Evolutionary conservation across 805 yeast species (phyloP).

Genomic region (Naumovozyma baii): DNA sequence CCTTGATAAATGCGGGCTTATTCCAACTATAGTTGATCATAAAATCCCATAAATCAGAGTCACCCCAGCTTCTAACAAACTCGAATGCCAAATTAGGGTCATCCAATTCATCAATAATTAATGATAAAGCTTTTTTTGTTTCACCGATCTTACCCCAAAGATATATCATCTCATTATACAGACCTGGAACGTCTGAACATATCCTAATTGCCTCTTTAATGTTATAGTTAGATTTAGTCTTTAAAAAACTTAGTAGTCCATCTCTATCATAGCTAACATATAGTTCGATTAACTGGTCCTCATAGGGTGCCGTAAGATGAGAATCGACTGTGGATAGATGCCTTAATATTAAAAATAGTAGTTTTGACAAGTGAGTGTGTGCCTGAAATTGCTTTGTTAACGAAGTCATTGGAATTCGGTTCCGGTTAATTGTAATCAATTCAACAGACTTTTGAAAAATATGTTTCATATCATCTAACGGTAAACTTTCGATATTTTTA

Average conservation of each 20-base stretch:
- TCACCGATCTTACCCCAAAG: conserved; percentile 78
- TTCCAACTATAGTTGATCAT: conserved; percentile 60
- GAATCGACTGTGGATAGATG: conserved; percentile 49
- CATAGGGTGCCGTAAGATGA: conserved; percentile 44
- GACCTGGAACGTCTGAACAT: conserved; percentile 39
- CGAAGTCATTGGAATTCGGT: conserved; percentile 48
- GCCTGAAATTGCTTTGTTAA: conserved; percentile 41
- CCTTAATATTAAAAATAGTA: conserved; percentile 60
- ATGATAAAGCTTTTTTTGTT: conserved; percentile 58
- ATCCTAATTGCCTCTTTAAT: conserved; percentile 59
- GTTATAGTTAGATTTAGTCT: conserved; percentile 50
- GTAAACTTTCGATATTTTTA: conserved; percentile 32
- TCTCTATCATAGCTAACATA: conserved; percentile 51
- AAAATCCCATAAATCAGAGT: conserved; percentile 71
- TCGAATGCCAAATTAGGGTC: conserved; percentile 75
- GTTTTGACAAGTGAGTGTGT: conserved; percentile 31
- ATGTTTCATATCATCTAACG: conserved; percentile 34
- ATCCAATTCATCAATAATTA: conserved; percentile 66
- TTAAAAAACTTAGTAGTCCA: conserved; percentile 51
- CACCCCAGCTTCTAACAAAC: conserved; percentile 62
- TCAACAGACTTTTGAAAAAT: conserved; percentile 38
- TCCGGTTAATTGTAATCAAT: conserved; percentile 52
- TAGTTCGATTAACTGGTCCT: conserved; percentile 55
- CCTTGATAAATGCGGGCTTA: conserved; percentile 68
- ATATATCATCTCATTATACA: conserved; percentile 65